Evolutionary conservation across 495 filamentous ascomycete genomes (phyloP), one percentile per base, ranked within the genome.

Genomic region (Xylaria longipes): DNA sequence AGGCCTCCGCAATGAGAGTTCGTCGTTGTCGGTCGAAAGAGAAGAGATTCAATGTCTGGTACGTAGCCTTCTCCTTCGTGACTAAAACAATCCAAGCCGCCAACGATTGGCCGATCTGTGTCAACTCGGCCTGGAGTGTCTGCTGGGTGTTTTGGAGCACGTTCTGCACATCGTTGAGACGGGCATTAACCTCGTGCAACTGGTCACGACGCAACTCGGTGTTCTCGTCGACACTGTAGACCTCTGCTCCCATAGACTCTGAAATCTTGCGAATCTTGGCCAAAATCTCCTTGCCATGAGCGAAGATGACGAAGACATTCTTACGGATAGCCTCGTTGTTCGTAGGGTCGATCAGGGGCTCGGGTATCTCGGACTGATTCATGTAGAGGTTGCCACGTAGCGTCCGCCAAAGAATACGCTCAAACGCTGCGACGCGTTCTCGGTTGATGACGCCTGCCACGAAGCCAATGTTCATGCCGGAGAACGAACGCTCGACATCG

Each of bases 251-350:
- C 77, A 99, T 90, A 1, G 94, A 97, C 83, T 99, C 96, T 15
- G 95, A 97, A 66, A 99, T 98, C 86, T 97, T 98, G 74, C 96
- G 90, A 78, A 99, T 99, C 88, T 98, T 98, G 71, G 94, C 92
- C 73, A 99, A 90, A 76, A 99, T 96, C 81, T 97, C 95, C 80
- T 97, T 97, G 75, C 96, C 96, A 74, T 99, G 97, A 33, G 97
- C 95, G 78, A 99, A 99, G 78, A 99, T 98, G 71, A 99, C 95
- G 76, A 98, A 99, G 69, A 98, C 96, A 76, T 97, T 99, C 90
- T 99, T 99, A 82, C 90, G 89, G 72, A 97, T 87, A 58, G 91
- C 86, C 81, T 98, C 96, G 81, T 97, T 97, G 83, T 89, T 97
- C 74, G 88, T 84, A 29, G 96, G 96, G 81, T 99, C 94, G 80